Conservation (phyloP, 106 monocot species). For the Dendrobium huoshanense region DNA sequence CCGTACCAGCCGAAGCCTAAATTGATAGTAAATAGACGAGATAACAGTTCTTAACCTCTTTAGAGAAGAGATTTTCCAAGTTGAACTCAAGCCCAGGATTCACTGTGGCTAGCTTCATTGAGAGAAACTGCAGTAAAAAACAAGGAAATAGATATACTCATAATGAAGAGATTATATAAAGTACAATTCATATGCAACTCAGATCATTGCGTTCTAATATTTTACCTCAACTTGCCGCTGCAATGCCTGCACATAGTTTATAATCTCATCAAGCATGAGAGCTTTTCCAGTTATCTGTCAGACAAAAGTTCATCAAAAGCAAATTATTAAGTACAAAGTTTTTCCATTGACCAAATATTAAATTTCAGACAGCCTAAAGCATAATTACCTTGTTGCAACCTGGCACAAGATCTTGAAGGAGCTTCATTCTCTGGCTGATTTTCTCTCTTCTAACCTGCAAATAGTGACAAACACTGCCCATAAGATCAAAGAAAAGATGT, state of each 20-base stretch:
- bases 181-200: background rate
- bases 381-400: conserved; percentile 63
- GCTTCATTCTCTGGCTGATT: conserved; percentile 80
- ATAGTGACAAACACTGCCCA: background rate
- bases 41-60: conserved; percentile 32
- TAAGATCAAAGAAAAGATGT: background rate
- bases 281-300: conserved; percentile 53
- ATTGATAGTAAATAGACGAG: background rate
- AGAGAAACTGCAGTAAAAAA: conserved; percentile 50
- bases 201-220: background rate
- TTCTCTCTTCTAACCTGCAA: conserved; percentile 71
- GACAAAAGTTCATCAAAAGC: background rate
- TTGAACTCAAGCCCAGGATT: conserved; percentile 50
- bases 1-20: no score
- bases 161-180: background rate
- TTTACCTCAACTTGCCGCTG: conserved; percentile 59
- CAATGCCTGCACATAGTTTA: conserved; percentile 59
- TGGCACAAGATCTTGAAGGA: conserved; percentile 82
- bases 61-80: conserved; percentile 35
- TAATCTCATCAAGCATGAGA: conserved; percentile 61
- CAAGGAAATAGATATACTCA: background rate
- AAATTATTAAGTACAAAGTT: background rate
- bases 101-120: conserved; percentile 65
- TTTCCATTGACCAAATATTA: background rate
- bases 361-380: background rate